Conservation (phyloP, 2,329 filamentous ascomycete genomes). For the Clonostachys sp. region DNA sequence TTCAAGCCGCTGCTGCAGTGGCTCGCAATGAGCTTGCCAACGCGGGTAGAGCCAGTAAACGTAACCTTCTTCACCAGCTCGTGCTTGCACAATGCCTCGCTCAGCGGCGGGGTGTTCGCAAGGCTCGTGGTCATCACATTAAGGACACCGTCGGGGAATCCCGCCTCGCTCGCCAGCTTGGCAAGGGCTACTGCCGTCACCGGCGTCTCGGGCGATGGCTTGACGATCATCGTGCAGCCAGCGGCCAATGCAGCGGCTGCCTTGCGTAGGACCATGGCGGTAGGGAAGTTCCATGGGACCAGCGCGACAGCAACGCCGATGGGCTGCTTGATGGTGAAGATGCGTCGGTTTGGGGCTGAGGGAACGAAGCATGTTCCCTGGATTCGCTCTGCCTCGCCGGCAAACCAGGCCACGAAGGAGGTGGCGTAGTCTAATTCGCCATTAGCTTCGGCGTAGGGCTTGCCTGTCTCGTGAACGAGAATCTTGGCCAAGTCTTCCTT, state of each 20-base stretch:
- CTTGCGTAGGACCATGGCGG: slow-evolving; percentile 43
- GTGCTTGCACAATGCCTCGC: slow-evolving; percentile 63
- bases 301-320: slow-evolving; percentile 25
- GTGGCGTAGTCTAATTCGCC: slow-evolving; percentile 52
- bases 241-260: slow-evolving; percentile 57
- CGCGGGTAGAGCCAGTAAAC: slow-evolving; percentile 71
- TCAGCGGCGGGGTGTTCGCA: slow-evolving; percentile 63
- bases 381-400: slow-evolving; percentile 41
- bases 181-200: slow-evolving; percentile 60
- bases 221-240: slow-evolving; percentile 72
- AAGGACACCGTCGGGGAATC: slow-evolving; percentile 71
- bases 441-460: slow-evolving; percentile 47
- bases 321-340: slow-evolving; percentile 62
- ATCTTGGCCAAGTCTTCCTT: slow-evolving; percentile 30
- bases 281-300: slow-evolving; percentile 54
- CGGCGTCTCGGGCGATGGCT: slow-evolving; percentile 71
- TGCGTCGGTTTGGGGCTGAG: slow-evolving; percentile 56
- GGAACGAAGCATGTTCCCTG: slow-evolving; percentile 57
- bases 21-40: slow-evolving; percentile 64
- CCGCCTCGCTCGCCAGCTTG: slow-evolving; percentile 63
- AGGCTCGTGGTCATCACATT: slow-evolving; percentile 56
- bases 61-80: slow-evolving; percentile 67
- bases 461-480: slow-evolving; percentile 47
- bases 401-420: slow-evolving; percentile 53
- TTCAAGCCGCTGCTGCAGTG: slow-evolving; percentile 34